Base-by-base conservation (phyloP, 2,329 filamentous ascomycete genomes). In the Davidsoniella australis region DNA sequence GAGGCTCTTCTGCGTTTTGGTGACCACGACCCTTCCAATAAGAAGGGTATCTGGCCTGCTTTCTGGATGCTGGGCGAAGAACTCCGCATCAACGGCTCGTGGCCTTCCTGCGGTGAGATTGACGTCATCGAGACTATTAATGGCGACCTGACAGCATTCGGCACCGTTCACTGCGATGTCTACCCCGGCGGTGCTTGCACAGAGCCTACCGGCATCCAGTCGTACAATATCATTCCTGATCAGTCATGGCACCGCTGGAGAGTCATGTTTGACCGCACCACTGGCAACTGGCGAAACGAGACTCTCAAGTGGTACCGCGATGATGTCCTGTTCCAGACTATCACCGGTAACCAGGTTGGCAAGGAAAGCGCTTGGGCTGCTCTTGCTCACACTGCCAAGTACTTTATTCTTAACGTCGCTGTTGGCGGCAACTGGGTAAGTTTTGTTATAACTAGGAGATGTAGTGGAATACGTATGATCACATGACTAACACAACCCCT, bases 101-200 rank as follows among this genome's bases (percentile, higher is more conserved):
- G 74, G 74, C 74, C 74, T 0, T 48, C 53, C 7, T 71, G 69
- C 51, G 74, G 73, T 53, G 74, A 77, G 64, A 62, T 77, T 45
- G 74, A 77, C 58, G 69, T 76, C 55, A 64, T 77, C 58, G 73
- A 77, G 64, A 68, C 67, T 50, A 60, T 75, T 56, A 72, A 75
- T 59, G 73, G 73, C 8, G 48, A 62, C 39, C 59, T 60, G 3
- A 64, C 61, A 1, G 72, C 61, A 9, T 66, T 69, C 48, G 72
- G 69, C 24, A 73, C 70, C 7, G 61, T 69, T 2, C 74, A 77
- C 62, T 77, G 73, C 60, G 69, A 70, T 20, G 53, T 54, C 17
- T 53, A 57, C 4, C 58, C 60, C 4, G 71, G 69, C 16, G 70
- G 71, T 5, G 61, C 68, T 37, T 76, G 73, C 64, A 66, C 69